Base-by-base conservation (phyloP, 2,329 filamentous ascomycete genomes). In the Myriangium duriaei region DNA sequence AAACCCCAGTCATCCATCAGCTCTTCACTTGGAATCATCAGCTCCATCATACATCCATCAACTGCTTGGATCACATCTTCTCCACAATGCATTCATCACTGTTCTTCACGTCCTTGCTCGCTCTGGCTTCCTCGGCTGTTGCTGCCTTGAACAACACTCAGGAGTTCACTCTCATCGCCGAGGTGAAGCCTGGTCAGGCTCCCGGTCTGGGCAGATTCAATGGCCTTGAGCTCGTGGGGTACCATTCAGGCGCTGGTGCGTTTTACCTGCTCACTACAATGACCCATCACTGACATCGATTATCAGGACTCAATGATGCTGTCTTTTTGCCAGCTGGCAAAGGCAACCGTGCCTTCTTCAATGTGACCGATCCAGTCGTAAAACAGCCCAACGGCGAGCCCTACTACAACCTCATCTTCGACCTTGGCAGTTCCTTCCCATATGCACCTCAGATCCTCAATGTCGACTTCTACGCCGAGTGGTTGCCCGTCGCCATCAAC, bases 401-500 rank as follows among this genome's bases (percentile, higher is more conserved):
- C 12, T 48, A 37, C 32, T 46, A 47, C 40, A 43, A 49, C 34
- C 52, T 51, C 16, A 45, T 52, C 28, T 55, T 57, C 45, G 51
- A 56, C 37, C 42, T 55, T 11, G 51, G 53, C 26, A 49, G 38
- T 12, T 35, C 39, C 2, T 55, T 50, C 16, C 49, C 54, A 6
- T 57, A 39, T 11, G 34, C 33, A 10, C 32, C 45, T 19, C 26
- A 37, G 15, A 31, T 45, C 15, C 42, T 48, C 30, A 45, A 48
- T 34, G 40, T 39, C 28, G 44, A 46, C 21, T 49, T 48, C 42
- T 56, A 58, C 42, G 41, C 50, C 17, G 47, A 46, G 6, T 58
- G 54, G 55, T 44, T 54, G 37, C 50, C 52, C 6, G 53, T 56
- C 4, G 42, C 46, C 24, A 45, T 58, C 41, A 49, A 56, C 16